Base-by-base conservation (phyloP, 176 grass and related monocot genomes). In the Dendrocalamus sinicus region DNA sequence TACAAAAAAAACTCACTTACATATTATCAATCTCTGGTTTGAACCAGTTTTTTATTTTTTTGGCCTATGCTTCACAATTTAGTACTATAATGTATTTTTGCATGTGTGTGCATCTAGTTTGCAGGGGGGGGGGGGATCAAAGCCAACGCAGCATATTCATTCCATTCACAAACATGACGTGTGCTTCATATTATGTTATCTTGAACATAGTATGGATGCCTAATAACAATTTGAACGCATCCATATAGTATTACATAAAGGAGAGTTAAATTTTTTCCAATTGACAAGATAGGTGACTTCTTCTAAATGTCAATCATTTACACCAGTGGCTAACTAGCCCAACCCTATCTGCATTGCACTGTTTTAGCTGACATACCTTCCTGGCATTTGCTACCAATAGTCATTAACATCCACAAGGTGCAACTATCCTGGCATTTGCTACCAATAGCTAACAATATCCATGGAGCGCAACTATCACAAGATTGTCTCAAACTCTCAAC, bases 331-430 rank as follows among this genome's bases (percentile, higher is more conserved):
- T 37, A 88, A 35, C 66, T 47, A 6, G 69, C 26, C 43, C 16
- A 19, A 50, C 55, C 37, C 30, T 23, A 81, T 46, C 28, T 22
- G 70, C 82, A 89, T 81, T 81, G 77, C n/a, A 54, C 46, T 70
- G 37, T 70, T 51, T 75, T 48, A 45, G 32, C 68, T 28, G 32
- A n/a, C 54, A 35, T 12, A 64, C 16, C 50, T 15, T 79, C 19
- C 46, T 69, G 10, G 9, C 19, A 72, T 79, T 44, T 46, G 67
- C 55, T 72, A 53, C 55, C 2, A 7, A 7, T 16, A 71, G 32
- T 4, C 35, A 66, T 53, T 55, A 45, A 71, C 65, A 28, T 45
- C 72, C 65, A 63, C 15, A 17, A 17, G 5, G 26, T 44, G 9
- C 39, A 77, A 11, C 23, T 45, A 78, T 24, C 58, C 58, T 76